These are phyloP conservation scores for Paracoccidioides lutzii DNA, from an alignment of 2,329 filamentous ascomycete species.

Conservation along the genomic window DNA sequence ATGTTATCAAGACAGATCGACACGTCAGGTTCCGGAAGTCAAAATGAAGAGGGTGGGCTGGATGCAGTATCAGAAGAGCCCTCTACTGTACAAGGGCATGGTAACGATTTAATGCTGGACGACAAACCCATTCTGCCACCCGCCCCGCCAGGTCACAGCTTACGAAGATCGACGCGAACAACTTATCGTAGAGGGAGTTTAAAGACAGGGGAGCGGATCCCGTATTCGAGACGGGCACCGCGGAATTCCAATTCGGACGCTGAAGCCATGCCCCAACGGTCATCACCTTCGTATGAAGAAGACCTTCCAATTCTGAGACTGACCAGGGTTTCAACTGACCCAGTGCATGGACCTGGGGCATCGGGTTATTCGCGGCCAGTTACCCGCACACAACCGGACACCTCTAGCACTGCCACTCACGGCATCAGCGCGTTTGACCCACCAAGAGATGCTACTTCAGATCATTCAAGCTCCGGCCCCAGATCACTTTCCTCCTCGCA, in stretches of 20 bases:
- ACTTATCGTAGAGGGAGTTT: conserved; percentile 83
- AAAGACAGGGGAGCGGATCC: conserved; percentile 60
- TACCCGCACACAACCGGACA: conserved; percentile 12
- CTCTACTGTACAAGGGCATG: background rate
- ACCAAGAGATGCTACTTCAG: conserved; percentile 11
- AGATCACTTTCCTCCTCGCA: conserved; percentile 25
- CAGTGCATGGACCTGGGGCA: conserved; percentile 22
- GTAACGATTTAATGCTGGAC: conserved; percentile 31
- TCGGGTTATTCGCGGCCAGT: conserved; percentile 34
- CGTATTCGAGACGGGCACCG: conserved; percentile 60
- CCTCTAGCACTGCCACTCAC: conserved; percentile 13
- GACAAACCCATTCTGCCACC: conserved; percentile 80
- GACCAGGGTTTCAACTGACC: conserved; percentile 26
- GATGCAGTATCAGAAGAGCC: conserved; percentile 10
- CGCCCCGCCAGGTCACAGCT: conserved; percentile 57
- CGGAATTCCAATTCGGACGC: conserved; percentile 50
- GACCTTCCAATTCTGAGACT: conserved; percentile 20
- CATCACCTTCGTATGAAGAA: conserved; percentile 22
- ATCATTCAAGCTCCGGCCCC: conserved; percentile 20
- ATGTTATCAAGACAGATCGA: conserved; percentile 92
- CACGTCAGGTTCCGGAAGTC: conserved; percentile 36
- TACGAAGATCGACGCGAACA: conserved; percentile 82
- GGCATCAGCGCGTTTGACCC: conserved; percentile 14
- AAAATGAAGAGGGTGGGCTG: conserved; percentile 2
- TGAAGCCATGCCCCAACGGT: conserved; percentile 34